Evolutionary conservation across 2,329 filamentous ascomycete genomes (phyloP), one percentile per base, ranked within the genome.

Genomic region (Allantophomopsis lycopodina): DNA sequence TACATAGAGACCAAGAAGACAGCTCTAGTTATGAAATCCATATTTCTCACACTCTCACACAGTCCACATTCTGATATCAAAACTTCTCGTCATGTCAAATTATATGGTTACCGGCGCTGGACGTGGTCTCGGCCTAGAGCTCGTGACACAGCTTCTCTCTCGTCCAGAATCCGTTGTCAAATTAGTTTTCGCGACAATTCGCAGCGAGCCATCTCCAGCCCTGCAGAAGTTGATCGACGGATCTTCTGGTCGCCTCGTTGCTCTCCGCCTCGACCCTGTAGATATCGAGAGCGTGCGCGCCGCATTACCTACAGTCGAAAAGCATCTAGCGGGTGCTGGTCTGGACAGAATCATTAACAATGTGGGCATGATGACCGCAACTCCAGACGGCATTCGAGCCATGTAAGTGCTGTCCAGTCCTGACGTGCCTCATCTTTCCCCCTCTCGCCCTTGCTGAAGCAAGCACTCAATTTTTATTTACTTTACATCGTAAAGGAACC

Each of bases 61-160:
- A n/a, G n/a, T n/a, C n/a, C n/a, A n/a, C n/a, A n/a, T n/a, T n/a
- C n/a, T n/a, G n/a, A n/a, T n/a, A n/a, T n/a, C n/a, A n/a, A n/a
- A n/a, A n/a, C 30, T n/a, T 32, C 30, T 32, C 10, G n/a, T 31
- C 23, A 39, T 39, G 37, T 30, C 31, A 18, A 32, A 23, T 16
- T 39, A 39, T 12, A 14, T 39, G 6, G 31, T 50, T 34, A 48
- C 48, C 3, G 47, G 48, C 35, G 40, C 44, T 12, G 46, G 42
- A 31, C 46, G 46, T 5, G 48, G 47, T 18, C 42, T 50, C 8
- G 48, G 48, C 8, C 43, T 45, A 2, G 48, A 38, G 14, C 45
- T 48, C 17, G 35, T 40, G 14, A 32, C 44, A 16, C 44, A 49
- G 7, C 42, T 50, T 38, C 39, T 39, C 14, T 10, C 16, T 21